phyloP scores from a whole-genome alignment of 2,329 filamentous ascomycete genomes.

The Ophiostoma perfectum region DNA sequence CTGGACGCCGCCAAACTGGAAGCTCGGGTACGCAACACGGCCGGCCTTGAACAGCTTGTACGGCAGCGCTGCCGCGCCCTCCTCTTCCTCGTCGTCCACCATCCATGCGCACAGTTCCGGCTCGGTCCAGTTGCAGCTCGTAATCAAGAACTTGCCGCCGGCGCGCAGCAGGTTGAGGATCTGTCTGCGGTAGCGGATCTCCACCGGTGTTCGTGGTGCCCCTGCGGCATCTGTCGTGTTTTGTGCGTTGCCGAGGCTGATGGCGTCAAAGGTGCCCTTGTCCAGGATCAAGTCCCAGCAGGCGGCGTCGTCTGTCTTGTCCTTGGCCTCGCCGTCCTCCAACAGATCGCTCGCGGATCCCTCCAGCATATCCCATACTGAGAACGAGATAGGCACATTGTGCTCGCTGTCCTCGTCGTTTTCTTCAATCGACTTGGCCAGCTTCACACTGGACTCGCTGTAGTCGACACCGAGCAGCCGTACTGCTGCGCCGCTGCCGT shows the following conservation, averaged over 20 bases:
- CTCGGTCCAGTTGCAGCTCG: conserved; percentile 98
- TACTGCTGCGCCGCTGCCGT: conserved; percentile 61
- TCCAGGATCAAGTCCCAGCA: conserved; percentile 93
- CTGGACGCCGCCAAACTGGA: conserved; percentile 81
- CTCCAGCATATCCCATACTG: conserved; percentile 59
- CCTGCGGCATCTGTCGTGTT: neutral
- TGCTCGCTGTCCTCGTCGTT: conserved; percentile 26
- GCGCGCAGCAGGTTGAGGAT: conserved; percentile 63
- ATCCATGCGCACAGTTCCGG: conserved; percentile 80
- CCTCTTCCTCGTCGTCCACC: conserved; percentile 36
- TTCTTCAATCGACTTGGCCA: conserved; percentile 61
- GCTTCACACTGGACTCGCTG: conserved; percentile 63
- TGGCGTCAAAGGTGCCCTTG: conserved; percentile 96
- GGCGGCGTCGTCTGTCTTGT: neutral
- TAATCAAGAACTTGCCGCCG: conserved; percentile 74
- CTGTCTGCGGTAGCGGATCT: conserved; percentile 67
- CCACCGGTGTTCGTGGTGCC: conserved; percentile 43
- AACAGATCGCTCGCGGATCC: conserved; percentile 27
- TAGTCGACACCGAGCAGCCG: conserved; percentile 85
- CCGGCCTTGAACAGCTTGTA: conserved; percentile 54
- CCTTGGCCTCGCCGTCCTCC: neutral
- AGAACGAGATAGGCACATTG: conserved; percentile 37
- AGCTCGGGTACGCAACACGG: conserved; percentile 74
- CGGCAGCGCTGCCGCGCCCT: neutral
- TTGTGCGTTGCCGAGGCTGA: conserved; percentile 62